Base-by-base conservation (phyloP, 2,329 filamentous ascomycete genomes). In the Dryadomyces quercus-mongolicae region DNA sequence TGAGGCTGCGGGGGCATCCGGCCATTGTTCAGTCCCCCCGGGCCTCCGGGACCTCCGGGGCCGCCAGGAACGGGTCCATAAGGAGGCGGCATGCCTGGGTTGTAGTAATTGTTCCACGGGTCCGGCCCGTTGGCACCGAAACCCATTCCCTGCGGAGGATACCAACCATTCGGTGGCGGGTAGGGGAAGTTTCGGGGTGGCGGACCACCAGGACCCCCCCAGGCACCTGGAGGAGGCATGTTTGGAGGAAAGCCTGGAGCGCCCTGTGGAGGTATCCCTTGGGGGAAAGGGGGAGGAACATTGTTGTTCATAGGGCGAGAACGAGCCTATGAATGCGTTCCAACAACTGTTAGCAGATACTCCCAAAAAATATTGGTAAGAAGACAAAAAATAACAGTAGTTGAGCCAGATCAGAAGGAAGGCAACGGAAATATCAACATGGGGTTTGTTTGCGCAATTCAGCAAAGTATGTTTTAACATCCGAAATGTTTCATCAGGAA, bases 391-490 rank as follows among this genome's bases (percentile, higher is more conserved):
- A 10, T n/a, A n/a, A n/a, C n/a, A 44, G 36, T 12, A 31, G 25
- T 31, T 31, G n/a, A 18, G 50, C 56, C 53, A 47, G 54, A 83
- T 95, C 90, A 96, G 90, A 95, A 96, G 91, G 91, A 96, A 96
- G 91, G 90, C 91, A 96, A 95, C 91, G 90, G 91, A 95, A 85
- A 86, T 85, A 82, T 95, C 91, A 84, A 95, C 91, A 95, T 75
- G 80, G 79, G 62, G 76, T 85, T 58, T 89, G 75, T 82, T 84
- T 95, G 90, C 90, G 89, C 89, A 86, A 85, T 86, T 86, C 86
- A 85, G 85, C 78, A 81, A 80, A 76, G 77, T 67, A 81, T 77
- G 78, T 73, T 72, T 94, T 95, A 88, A 93, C 88, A 95, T 95
- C 91, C 91, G 90, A 80, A 85, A 88, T 95, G 74, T 74, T 93